A percentile compares a stretch with the other conserved stretches of the same genome.
Evolutionary conservation across 1,284 basidiomycete genomes (phyloP).

Genomic region (Blastosporella zonata): DNA sequence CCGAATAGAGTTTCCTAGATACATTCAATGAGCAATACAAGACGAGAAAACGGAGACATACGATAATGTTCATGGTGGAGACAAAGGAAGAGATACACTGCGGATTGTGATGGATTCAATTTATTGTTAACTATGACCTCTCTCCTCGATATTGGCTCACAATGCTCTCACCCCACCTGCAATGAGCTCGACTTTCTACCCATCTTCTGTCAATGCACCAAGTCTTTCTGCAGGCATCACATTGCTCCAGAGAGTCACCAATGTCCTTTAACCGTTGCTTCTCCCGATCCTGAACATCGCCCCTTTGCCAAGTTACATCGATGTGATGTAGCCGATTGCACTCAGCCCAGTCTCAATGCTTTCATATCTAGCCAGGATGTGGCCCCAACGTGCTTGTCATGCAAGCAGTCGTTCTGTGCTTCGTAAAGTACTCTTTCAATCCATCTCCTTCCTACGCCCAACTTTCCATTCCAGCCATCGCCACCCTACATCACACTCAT

Average conservation of each 20-base stretch:
- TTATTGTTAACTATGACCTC: conserved; percentile 26
- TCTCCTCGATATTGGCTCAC: conserved; percentile 42
- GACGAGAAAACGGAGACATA: conserved; percentile 32
- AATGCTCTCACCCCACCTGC: conserved; percentile 52
- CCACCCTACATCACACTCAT: conserved; percentile 53
- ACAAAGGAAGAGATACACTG: conserved; percentile 4
- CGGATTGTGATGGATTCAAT: conserved; percentile 6
- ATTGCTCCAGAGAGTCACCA: conserved; percentile 54
- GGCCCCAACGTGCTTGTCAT: conserved; percentile 45
- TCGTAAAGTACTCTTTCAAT: conserved; percentile 36
- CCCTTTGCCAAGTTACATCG: conserved; percentile 35
- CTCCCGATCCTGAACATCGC: neutral
- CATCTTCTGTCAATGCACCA: conserved; percentile 53
- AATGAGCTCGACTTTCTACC: conserved; percentile 62
- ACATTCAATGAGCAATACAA: conserved; percentile 13
- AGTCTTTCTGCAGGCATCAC: conserved; percentile 56
- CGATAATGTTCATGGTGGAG: conserved; percentile 69
- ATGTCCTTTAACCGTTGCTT: conserved; percentile 36
- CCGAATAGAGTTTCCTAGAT: conserved; percentile 91
- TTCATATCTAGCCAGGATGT: conserved; percentile 31
- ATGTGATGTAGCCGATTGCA: conserved; percentile 51
- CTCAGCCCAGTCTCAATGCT: conserved; percentile 50
- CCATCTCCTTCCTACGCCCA: conserved; percentile 7
- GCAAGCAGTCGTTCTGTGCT: conserved; percentile 59
- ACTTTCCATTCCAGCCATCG: conserved; percentile 48